A percentile compares a stretch with the other conserved stretches of the same genome.
Conservation (phyloP, 2,329 filamentous ascomycete species). For the Fusarium ambrosium region DNA sequence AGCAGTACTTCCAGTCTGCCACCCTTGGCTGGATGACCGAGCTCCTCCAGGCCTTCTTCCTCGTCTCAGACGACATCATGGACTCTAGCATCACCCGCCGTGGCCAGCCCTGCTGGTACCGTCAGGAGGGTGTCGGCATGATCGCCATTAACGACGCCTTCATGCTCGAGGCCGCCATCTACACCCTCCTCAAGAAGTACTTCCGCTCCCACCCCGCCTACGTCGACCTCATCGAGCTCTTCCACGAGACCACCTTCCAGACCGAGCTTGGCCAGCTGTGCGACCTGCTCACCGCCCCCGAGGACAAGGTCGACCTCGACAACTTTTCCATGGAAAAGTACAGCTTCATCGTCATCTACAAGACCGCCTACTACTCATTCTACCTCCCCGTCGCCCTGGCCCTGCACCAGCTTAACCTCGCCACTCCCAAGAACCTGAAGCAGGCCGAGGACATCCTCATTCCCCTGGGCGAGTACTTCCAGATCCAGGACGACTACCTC, state of each 20-base stretch:
- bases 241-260: slow-evolving; percentile 94
- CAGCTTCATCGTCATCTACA: slow-evolving; percentile 98
- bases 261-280: slow-evolving; percentile 96
- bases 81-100: slow-evolving; percentile 94
- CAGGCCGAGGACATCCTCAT: slow-evolving; percentile 93
- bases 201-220: slow-evolving; percentile 91
- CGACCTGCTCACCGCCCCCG: slow-evolving; percentile 94
- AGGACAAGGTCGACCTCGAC: slow-evolving; percentile 91
- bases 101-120: slow-evolving; percentile 97
- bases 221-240: slow-evolving; percentile 92
- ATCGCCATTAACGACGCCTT: slow-evolving; percentile 99
- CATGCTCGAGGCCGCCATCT: slow-evolving; percentile 93
- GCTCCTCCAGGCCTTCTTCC: slow-evolving; percentile 98
- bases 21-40: slow-evolving; percentile 98
- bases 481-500: slow-evolving; percentile 98
- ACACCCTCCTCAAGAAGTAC: slow-evolving; percentile 91
- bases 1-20: slow-evolving; percentile 90
- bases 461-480: slow-evolving; percentile 98
- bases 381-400: slow-evolving; percentile 96
- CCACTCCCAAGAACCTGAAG: slow-evolving; percentile 89
- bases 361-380: slow-evolving; percentile 99
- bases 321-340: slow-evolving; percentile 98
- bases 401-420: slow-evolving; percentile 85
- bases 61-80: slow-evolving; percentile 99
- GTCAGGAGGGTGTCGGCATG: slow-evolving; percentile 89